Conservation (phyloP, 306 rosid species). For the Sesbania bispinosa region DNA sequence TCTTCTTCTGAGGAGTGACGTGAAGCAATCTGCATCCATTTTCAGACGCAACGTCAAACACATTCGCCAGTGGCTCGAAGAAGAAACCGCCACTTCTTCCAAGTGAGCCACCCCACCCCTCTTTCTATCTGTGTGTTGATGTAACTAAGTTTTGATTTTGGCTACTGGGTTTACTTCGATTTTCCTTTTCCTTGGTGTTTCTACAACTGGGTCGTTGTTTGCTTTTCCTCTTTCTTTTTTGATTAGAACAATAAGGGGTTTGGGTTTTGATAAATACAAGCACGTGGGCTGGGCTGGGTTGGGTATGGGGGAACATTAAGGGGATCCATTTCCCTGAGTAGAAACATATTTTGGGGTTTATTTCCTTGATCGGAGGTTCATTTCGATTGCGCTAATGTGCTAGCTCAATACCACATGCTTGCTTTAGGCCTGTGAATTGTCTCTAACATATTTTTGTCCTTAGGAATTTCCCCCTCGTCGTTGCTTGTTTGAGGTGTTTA, state of each 20-base stretch:
- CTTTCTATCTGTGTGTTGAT: neutral
- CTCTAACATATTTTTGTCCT: no score
- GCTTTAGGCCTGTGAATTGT: no score
- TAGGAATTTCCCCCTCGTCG: no score
- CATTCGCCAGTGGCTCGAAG: slow-evolving; percentile 51
- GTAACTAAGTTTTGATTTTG: neutral
- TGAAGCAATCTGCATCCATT: slow-evolving; percentile 40
- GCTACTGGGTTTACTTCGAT: neutral
- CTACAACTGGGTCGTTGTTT: no score
- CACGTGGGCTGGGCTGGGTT: no score
- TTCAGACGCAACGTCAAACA: slow-evolving; percentile 48
- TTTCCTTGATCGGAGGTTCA: neutral
- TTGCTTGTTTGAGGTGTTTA: neutral
- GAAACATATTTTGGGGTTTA: no score
- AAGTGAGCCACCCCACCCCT: slow-evolving; percentile 4
- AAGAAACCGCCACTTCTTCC: slow-evolving; percentile 47
- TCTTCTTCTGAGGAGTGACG: slow-evolving; percentile 50
- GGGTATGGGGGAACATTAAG: no score
- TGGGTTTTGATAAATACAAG: no score
- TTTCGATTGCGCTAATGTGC: neutral
- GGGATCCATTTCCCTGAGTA: no score
- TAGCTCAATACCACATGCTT: no score
- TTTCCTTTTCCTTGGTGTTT: neutral
- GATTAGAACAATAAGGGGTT: no score
- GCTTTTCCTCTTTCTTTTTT: no score